Evolutionary conservation across 192 early-diverging fungal genomes (phyloP), one percentile per base, ranked within the genome.

Genomic region (Spizellomyces sp.): DNA sequence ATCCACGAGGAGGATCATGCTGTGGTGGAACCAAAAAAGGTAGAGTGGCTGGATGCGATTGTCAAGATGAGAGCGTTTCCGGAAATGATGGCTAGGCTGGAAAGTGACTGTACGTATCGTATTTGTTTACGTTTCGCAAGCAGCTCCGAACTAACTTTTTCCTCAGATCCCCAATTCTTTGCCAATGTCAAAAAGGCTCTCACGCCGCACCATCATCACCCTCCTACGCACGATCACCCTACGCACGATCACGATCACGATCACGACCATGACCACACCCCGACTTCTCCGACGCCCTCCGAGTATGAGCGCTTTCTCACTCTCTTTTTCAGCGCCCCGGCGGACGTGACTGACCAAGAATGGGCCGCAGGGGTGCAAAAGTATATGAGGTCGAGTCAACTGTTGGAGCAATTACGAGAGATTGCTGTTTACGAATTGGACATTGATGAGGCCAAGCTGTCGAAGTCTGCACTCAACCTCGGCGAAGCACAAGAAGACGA

Each of bases 391-490:
- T 21, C 68, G 19, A 70, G 61, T 22, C 41, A 17, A 10, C 45
- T 72, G 12, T 14, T 72, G 52, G 62, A 56, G 21, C 70, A 72
- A 54, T 45, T 72, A 14, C 61, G 70, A 17, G 70, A 72, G 44
- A 72, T 72, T 56, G 70, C 62, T 22, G 43, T 52, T 1, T 72
- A 72, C 61, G 70, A 72, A 52, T 43, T 72, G 5, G 70, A 72
- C 41, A 52, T 72, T 54, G 70, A 72, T 45, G 70, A 72, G 46
- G 21, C 59, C n/a, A 58, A 61, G 41, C 57, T 22, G 27, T 15
- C 59, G 15, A 14, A 6, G 4, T 17, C 59, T 4, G 14, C 17
- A 14, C 9, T 41, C 5, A 4, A 3, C 5, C 59, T 5, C 42
- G 5, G 14, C 15, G 22, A 19, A 42, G 59, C 0, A 4, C 22